Evolutionary conservation across 768 basidiomycete genomes (phyloP).

Genomic region (Mycena kentingensis): DNA sequence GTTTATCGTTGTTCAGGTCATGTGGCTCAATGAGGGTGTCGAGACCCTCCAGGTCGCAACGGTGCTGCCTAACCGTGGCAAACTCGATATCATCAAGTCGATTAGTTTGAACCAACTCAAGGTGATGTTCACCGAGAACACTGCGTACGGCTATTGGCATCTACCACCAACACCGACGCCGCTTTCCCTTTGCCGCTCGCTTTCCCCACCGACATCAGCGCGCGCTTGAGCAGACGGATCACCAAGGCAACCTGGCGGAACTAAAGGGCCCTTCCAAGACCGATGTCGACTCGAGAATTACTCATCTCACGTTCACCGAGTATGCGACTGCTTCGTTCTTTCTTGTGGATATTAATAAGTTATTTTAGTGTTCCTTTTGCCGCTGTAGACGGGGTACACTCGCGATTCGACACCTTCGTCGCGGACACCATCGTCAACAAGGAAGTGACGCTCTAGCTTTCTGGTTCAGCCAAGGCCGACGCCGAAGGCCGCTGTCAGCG

Average conservation of each 20-base stretch:
- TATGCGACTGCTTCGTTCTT: not conserved
- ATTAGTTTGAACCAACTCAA: constrained; percentile 61
- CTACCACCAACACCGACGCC: constrained; percentile 61
- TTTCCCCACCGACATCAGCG: constrained; percentile 68
- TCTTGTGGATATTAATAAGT: not conserved
- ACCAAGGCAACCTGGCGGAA: constrained; percentile 53
- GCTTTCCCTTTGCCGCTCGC: constrained; percentile 68
- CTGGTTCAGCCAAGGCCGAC: constrained; percentile 56
- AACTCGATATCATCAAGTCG: constrained; percentile 62
- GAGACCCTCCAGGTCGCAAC: constrained; percentile 60
- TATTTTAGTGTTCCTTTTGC: constrained; percentile 54
- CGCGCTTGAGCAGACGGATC: constrained; percentile 60
- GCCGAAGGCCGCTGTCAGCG: constrained; percentile 67
- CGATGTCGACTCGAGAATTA: constrained; percentile 61
- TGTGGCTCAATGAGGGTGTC: constrained; percentile 75
- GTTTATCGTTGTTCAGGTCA: constrained; percentile 43
- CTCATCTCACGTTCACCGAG: constrained; percentile 56
- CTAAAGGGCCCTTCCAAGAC: constrained; percentile 60
- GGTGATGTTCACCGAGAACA: constrained; percentile 57
- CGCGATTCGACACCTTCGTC: constrained; percentile 61
- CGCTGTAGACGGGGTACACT: constrained; percentile 49
- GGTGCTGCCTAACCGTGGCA: constrained; percentile 63
- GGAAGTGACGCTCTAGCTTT: constrained; percentile 49
- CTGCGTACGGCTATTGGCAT: constrained; percentile 60
- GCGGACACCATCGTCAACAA: constrained; percentile 57